phyloP scores from a whole-genome alignment of 1,284 basidiomycete species.

The Malassezia globosa region DNA sequence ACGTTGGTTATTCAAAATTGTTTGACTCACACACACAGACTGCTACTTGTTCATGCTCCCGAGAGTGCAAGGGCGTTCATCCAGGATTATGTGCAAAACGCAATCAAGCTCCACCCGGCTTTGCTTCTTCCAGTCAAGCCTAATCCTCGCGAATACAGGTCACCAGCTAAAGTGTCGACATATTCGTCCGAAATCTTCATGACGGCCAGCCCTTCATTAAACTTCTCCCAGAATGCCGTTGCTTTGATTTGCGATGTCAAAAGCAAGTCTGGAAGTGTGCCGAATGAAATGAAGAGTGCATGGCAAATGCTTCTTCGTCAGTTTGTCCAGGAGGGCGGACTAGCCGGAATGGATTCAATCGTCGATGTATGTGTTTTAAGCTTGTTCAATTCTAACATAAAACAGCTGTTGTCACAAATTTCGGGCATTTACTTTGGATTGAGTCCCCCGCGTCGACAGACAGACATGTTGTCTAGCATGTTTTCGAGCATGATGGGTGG shows the following conservation, averaged over 20 bases:
- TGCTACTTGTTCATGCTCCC: not conserved
- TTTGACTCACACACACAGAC: not conserved
- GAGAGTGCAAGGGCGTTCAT: conserved; percentile 23
- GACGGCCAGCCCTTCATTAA: conserved; percentile 38
- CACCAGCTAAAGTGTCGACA: conserved; percentile 20
- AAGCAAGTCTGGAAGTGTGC: not conserved
- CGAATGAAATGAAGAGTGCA: conserved; percentile 6
- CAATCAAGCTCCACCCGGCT: conserved; percentile 21
- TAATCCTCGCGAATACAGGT: conserved; percentile 38
- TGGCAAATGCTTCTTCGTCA: conserved; percentile 13
- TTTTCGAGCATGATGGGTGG: conserved; percentile 12
- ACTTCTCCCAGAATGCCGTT: conserved; percentile 39
- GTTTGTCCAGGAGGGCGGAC: conserved; percentile 7
- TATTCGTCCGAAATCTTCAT: conserved; percentile 24
- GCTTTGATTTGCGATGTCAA: conserved; percentile 27
- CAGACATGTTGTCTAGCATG: conserved; percentile 15
- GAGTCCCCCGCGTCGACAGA: conserved; percentile 3
- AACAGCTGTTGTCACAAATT: conserved; percentile 8
- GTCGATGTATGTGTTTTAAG: conserved; percentile 5
- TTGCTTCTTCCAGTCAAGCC: conserved; percentile 40
- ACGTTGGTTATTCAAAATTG: not conserved
- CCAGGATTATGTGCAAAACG: conserved; percentile 20
- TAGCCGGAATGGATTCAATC: conserved; percentile 1
- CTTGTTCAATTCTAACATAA: not conserved
- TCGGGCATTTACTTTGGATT: conserved; percentile 11